Percentiles rank a stretch among this genome's conserved stretches.
Conservation (phyloP, 1,284 basidiomycete genomes). For the Earliella scabrosa region DNA sequence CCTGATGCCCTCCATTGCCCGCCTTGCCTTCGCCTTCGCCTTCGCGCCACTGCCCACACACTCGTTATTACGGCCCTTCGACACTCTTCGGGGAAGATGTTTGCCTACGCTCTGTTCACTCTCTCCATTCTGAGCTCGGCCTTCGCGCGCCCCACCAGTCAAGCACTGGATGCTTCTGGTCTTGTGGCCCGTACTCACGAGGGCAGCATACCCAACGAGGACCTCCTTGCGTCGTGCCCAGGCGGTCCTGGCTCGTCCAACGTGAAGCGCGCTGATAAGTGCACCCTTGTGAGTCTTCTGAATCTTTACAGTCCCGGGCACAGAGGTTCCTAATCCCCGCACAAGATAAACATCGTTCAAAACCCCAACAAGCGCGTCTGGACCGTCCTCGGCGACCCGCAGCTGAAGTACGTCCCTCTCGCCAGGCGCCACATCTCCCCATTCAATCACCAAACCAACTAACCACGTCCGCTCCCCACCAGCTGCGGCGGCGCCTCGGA, state of each 20-base stretch:
- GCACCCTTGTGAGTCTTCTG: background rate
- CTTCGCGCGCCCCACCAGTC: background rate
- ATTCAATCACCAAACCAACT: background rate
- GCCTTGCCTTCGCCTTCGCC: background rate
- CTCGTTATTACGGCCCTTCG: background rate
- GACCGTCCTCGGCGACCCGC: constrained; percentile 13
- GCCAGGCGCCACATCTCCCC: background rate
- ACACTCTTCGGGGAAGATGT: background rate
- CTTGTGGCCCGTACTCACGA: too few species aligned
- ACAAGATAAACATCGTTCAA: constrained; percentile 7
- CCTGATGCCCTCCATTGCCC: too few species aligned
- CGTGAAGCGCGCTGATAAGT: background rate
- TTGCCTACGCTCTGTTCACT: background rate
- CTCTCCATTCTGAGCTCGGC: background rate
- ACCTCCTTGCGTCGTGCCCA: constrained; percentile 5
- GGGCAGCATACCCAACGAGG: background rate
- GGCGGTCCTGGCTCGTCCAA: background rate
- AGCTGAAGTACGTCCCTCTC: constrained; percentile 10
- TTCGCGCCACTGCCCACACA: background rate
- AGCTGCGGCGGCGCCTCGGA: constrained; percentile 14
- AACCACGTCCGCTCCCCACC: background rate
- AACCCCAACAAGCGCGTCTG: constrained; percentile 7
- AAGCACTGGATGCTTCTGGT: background rate
- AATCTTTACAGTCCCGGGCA: background rate
- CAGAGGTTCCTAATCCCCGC: too few species aligned